Base-by-base conservation (phyloP, 2,329 filamentous ascomycete genomes). In the Claviceps sp. region DNA sequence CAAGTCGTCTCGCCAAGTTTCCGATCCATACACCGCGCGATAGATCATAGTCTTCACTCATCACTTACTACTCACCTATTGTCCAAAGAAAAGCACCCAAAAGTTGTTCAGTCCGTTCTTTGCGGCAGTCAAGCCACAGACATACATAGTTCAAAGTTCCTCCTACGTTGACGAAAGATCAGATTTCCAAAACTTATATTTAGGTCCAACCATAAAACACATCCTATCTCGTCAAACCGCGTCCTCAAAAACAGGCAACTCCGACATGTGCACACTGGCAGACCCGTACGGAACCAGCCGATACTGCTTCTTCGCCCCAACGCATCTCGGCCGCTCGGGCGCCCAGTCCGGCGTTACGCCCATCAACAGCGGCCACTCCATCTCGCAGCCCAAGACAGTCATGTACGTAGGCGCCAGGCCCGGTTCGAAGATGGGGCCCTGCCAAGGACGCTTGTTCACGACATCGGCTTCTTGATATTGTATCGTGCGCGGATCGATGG, bases 281-380 rank as follows among this genome's bases (percentile, higher is more conserved):
- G 67, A 67, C 2, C 70, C 72, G 60, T 70, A 74, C n/a, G 72
- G 73, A 13, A 69, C 63, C 18, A 75, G 53, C n/a, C 26, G 56
- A 24, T 63, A 63, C 13, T 67, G 58, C 48, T 63, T 60, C n/a
- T 58, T 61, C 42, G 62, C 55, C 0, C 66, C 65, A 2, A 54
- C 52, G 26, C 60, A 62, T 2, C 14, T 57, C 26, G 55, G 48
- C 8, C 55, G 46, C 6, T 16, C 26, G 2, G 60, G 59, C 13
- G 57, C 53, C 40, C 53, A 50, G 38, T 66, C 63, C 40, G 67
- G 69, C 11, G 63, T 62, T 26, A 66, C 59, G 20, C 63, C 58
- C 11, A 60, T 60, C 30, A 60, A 56, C 36, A 65, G 52, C 49
- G 62, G 63, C 45, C 70, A 62, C 6, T 64, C 59, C 48, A 73